phyloP scores from a whole-genome alignment of 1,139 yeast genomes.

The Dujonia santamariae region DNA sequence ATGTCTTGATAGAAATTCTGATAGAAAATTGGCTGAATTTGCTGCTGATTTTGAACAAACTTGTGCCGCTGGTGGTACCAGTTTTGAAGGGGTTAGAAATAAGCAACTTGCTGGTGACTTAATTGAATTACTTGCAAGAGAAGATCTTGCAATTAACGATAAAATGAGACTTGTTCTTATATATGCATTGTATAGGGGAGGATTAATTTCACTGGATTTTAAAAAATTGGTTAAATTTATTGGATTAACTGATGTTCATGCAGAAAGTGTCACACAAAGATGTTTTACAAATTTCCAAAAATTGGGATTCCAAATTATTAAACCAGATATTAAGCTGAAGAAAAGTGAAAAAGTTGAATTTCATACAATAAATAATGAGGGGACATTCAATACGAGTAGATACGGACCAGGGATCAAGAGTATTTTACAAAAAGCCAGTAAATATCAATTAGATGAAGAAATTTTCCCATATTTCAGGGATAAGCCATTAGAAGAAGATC shows the following conservation, averaged over 20 bases:
- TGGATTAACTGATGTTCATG: constrained; percentile 58
- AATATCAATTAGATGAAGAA: constrained; percentile 49
- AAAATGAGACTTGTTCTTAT: constrained; percentile 74
- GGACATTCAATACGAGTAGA: constrained; percentile 70
- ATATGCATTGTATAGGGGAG: constrained; percentile 82
- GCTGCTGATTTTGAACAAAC: constrained; percentile 74
- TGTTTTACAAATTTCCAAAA: constrained; percentile 64
- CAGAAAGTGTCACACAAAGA: constrained; percentile 39
- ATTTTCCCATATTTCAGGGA: constrained; percentile 77
- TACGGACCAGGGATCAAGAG: constrained; percentile 70
- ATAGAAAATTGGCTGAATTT: constrained; percentile 54
- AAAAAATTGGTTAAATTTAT: constrained; percentile 68
- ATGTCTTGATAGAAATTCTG: constrained; percentile 51
- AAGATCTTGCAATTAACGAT: constrained; percentile 53
- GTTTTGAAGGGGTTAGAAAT: constrained; percentile 65
- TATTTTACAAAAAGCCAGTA: constrained; percentile 48
- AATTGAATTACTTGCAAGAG: constrained; percentile 54
- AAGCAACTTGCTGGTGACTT: constrained; percentile 67
- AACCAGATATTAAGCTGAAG: constrained; percentile 39
- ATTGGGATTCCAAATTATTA: constrained; percentile 67
- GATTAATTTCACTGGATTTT: constrained; percentile 73
- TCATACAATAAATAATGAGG: constrained; percentile 66
- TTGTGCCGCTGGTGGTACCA: constrained; percentile 69
- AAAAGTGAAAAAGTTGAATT: constrained; percentile 44
- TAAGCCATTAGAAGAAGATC: constrained; percentile 63